These are phyloP conservation scores for Rhynchospora tenuis DNA, from an alignment of 176 grass and related monocot genomes.

Conservation along the genomic window DNA sequence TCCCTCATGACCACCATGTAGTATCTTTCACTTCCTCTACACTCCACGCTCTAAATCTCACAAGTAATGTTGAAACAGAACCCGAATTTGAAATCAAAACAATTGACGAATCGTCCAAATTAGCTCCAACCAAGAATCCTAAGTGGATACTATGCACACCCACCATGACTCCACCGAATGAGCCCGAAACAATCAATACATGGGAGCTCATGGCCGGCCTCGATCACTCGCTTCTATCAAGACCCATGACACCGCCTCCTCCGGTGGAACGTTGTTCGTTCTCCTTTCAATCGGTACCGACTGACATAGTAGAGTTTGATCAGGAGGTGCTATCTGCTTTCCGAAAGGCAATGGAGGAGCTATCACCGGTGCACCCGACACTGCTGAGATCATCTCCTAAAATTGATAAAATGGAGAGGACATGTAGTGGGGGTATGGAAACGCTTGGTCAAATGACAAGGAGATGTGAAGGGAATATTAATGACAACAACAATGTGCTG, in stretches of 20 bases:
- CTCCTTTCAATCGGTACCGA: conserved; percentile 47
- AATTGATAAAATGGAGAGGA: neutral
- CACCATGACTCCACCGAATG: conserved; percentile 89
- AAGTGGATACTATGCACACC: conserved; percentile 48
- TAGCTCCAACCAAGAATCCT: conserved; percentile 3
- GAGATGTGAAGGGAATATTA: neutral
- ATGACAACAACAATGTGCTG: conserved; percentile 36
- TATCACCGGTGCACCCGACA: conserved; percentile 33
- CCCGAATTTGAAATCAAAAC: conserved; percentile 5
- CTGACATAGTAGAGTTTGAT: conserved; percentile 26
- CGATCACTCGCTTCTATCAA: conserved; percentile 38
- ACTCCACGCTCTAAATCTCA: conserved; percentile 55
- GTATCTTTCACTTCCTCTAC: conserved; percentile 64
- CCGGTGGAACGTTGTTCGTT: conserved; percentile 61
- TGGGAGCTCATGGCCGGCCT: conserved; percentile 78
- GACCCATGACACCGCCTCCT: conserved; percentile 26
- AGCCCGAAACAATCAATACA: conserved; percentile 77
- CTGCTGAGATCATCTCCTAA: conserved; percentile 14
- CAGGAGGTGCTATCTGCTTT: conserved; percentile 36
- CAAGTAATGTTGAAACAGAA: neutral
- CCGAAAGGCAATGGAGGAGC: conserved; percentile 33
- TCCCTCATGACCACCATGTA: conserved; percentile 41
- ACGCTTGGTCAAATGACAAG: neutral
- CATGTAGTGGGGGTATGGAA: conserved; percentile 5
- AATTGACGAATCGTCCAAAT: conserved; percentile 11